Base-by-base conservation (phyloP, 352 stramenopile genomes). In the Phytophthora meadii region DNA sequence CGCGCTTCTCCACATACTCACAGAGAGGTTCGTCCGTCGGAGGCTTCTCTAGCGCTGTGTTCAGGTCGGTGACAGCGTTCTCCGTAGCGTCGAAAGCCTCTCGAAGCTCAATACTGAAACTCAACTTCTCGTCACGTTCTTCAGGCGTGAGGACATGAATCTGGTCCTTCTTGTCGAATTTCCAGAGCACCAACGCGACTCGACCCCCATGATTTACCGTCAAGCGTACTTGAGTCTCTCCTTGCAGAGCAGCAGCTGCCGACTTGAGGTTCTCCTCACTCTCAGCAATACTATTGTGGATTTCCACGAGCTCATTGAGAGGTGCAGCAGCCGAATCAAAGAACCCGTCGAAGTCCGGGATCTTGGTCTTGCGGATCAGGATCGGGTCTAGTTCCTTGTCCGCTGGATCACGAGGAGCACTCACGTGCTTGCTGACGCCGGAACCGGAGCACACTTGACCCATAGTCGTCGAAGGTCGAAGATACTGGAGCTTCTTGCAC, bases 221-320 rank as follows among this genome's bases (percentile, higher is more conserved):
- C 14, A 87, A 39, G 0, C 74, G 73, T 36, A 85, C 55, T 65
- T 83, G 73, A 5, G 70, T 77, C 54, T 87, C 78, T 14, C 76
- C 78, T 47, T 87, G 78, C 44, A 87, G 58, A 10, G 74, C 78
- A 2, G 78, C 68, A 19, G 76, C 78, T 2, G 78, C 73, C 6
- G 73, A 17, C 63, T 87, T 80, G 42, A 87, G 73, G 44, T 84
- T 83, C 57, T 83, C 74, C 51, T 85, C 78, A 36, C 78, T 87
- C 49, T 80, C 69, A 9, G 68, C 72, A 32, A 87, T 83, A 36
- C 76, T 77, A 55, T 87, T 87, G 71, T 71, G 63, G 27, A 71
- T 71, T 9, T 71, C 55, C 41, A 71, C 63, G 9, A 71, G 63
- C 24, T 71, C 63, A 10, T 71, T 71, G 32, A 71, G 55, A 4